Evolutionary conservation across 2,329 filamentous ascomycete species (phyloP).

Genomic region (Alternaria sp.): DNA sequence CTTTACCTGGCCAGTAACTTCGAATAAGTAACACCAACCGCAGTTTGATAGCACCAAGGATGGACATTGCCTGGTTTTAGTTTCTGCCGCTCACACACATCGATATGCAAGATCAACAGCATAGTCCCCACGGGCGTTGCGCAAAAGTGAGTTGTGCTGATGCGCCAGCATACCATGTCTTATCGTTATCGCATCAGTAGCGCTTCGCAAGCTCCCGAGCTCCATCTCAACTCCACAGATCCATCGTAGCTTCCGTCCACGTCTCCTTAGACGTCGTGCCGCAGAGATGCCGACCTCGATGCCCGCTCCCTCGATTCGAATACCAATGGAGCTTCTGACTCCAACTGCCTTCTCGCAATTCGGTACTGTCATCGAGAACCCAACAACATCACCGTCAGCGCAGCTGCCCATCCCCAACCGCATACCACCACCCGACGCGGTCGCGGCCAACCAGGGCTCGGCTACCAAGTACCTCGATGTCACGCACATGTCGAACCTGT

Average conservation of each 20-base stretch:
- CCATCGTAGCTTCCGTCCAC: constrained; percentile 9
- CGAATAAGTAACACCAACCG: neutral
- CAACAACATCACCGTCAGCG: constrained; percentile 59
- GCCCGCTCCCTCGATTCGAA: constrained; percentile 51
- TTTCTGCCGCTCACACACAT: neutral
- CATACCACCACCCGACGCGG: constrained; percentile 57
- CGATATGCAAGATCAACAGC: neutral
- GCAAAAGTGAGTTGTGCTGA: neutral
- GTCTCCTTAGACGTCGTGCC: constrained; percentile 2
- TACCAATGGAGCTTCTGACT: constrained; percentile 73
- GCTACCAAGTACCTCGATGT: constrained; percentile 88
- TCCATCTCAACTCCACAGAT: constrained; percentile 13
- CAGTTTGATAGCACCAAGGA: neutral
- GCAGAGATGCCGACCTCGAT: constrained; percentile 51
- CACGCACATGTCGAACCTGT: constrained; percentile 76
- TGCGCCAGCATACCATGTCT: neutral
- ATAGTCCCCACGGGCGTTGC: neutral
- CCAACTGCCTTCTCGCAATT: constrained; percentile 76
- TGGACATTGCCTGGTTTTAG: neutral
- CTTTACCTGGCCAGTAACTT: neutral
- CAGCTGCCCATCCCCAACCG: constrained; percentile 58
- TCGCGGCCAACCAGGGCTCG: constrained; percentile 82
- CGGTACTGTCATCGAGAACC: constrained; percentile 83
- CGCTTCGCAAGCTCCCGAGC: constrained; percentile 25
- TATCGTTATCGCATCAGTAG: constrained; percentile 24